These are phyloP conservation scores for Plantago coronopus DNA, from an alignment of 305 asterid species.

Conservation along the genomic window DNA sequence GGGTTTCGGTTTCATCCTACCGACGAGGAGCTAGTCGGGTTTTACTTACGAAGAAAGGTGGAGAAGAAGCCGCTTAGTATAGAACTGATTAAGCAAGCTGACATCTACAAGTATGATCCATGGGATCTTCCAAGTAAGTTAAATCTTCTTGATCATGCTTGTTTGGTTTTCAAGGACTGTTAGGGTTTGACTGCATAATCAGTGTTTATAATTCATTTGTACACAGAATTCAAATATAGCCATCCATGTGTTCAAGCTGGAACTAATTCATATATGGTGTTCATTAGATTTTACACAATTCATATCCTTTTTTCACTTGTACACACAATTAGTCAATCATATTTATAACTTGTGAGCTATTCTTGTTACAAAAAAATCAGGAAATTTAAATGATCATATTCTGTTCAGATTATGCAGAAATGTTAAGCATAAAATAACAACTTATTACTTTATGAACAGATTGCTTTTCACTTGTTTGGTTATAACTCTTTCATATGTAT, in stretches of 20 bases:
- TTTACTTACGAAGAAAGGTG: slow-evolving; percentile 44
- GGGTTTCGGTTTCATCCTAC: slow-evolving; percentile 55
- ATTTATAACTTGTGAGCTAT: too few relatives aligned
- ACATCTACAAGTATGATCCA: slow-evolving; percentile 47
- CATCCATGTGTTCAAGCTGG: too few relatives aligned
- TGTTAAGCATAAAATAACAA: neutral
- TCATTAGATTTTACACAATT: too few relatives aligned
- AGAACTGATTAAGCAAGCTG: slow-evolving; percentile 42
- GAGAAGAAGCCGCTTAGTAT: slow-evolving; percentile 27
- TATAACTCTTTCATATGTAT: too few relatives aligned
- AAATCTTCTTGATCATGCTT: neutral
- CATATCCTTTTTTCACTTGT: too few relatives aligned
- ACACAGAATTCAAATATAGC: too few relatives aligned
- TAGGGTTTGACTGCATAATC: neutral
- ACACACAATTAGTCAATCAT: too few relatives aligned
- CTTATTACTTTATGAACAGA: neutral
- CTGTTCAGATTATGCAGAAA: neutral
- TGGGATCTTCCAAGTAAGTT: slow-evolving; percentile 50
- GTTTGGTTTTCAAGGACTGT: neutral
- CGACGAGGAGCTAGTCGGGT: slow-evolving; percentile 46
- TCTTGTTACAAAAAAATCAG: too few relatives aligned
- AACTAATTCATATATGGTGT: too few relatives aligned
- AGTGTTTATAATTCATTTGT: too few relatives aligned
- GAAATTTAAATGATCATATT: too few relatives aligned
- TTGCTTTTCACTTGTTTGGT: too few relatives aligned